Conservation (phyloP, 345 rosid genomes). For the Litchi chinensis region DNA sequence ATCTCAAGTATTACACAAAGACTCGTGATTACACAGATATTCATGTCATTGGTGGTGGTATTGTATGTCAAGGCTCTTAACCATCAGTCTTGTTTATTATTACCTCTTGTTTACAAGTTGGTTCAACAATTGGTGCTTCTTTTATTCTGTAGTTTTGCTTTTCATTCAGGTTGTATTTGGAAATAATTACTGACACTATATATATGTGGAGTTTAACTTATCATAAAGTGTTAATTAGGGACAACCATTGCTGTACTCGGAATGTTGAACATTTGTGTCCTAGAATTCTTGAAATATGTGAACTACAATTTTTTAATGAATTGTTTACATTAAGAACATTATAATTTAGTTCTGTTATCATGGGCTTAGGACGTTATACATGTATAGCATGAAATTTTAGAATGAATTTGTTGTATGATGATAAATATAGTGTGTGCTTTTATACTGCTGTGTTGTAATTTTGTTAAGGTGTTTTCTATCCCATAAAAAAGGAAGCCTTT, state of each 20-base stretch:
- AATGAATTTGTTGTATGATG: not conserved
- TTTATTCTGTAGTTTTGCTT: slow-evolving; percentile 9
- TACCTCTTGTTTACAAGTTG: not conserved
- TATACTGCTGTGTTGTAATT: not conserved
- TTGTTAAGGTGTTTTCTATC: not conserved
- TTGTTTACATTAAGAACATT: not conserved
- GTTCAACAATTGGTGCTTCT: not conserved
- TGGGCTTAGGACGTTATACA: not conserved
- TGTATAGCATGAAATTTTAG: not conserved
- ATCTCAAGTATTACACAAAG: slow-evolving; percentile 76
- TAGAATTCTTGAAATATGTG: not conserved
- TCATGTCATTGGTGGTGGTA: slow-evolving; percentile 71
- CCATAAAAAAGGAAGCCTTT: not conserved
- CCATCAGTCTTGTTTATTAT: not conserved
- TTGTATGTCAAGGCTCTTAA: slow-evolving; percentile 48
- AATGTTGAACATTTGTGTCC: slow-evolving; percentile 10
- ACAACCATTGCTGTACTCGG: not conserved
- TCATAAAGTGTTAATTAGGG: not conserved
- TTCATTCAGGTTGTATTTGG: slow-evolving; percentile 11
- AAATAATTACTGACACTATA: not conserved
- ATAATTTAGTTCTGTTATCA: not conserved
- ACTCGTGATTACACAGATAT: slow-evolving; percentile 81
- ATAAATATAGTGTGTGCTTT: not conserved
- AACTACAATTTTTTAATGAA: not conserved
- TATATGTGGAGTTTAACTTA: not conserved